phyloP scores from a whole-genome alignment of 768 basidiomycete species.

The Rhodotorula paludigena region DNA sequence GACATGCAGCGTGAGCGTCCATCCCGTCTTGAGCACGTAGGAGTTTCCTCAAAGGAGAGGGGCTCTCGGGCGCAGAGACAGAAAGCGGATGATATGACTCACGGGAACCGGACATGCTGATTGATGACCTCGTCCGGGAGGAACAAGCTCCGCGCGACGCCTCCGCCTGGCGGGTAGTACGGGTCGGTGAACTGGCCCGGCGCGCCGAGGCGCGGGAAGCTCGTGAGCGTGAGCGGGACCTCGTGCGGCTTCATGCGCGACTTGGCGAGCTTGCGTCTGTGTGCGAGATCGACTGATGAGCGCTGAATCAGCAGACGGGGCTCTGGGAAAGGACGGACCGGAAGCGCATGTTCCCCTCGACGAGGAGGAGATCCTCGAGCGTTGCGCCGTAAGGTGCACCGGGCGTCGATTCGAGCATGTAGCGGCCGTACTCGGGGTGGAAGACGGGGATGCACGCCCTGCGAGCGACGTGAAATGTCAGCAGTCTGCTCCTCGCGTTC shows the following conservation, averaged over 20 bases:
- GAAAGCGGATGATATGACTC: conserved; percentile 49
- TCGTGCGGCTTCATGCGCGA: conserved; percentile 78
- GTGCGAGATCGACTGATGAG: not conserved
- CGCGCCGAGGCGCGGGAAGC: conserved; percentile 87
- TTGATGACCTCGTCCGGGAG: conserved; percentile 94
- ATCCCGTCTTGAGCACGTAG: no score
- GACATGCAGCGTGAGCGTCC: not conserved
- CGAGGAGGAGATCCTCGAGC: conserved; percentile 75
- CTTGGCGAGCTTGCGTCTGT: conserved; percentile 74
- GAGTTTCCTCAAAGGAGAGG: no score
- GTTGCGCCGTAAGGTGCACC: conserved; percentile 89
- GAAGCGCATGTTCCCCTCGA: conserved; percentile 92
- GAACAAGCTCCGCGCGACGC: conserved; percentile 88
- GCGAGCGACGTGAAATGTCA: not conserved
- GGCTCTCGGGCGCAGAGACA: not conserved
- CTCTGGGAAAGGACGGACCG: conserved; percentile 53
- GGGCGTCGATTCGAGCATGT: conserved; percentile 97
- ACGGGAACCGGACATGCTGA: conserved; percentile 97
- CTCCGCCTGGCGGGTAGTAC: conserved; percentile 68
- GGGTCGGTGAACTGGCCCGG: conserved; percentile 90
- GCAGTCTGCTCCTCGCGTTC: no score
- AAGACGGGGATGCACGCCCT: conserved; percentile 75
- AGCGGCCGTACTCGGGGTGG: conserved; percentile 96
- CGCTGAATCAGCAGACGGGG: no score
- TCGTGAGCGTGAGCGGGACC: conserved; percentile 84